Evolutionary conservation across 2,329 filamentous ascomycete species (phyloP), one percentile per base, ranked within the genome.

Genomic region (Onygena corvina): DNA sequence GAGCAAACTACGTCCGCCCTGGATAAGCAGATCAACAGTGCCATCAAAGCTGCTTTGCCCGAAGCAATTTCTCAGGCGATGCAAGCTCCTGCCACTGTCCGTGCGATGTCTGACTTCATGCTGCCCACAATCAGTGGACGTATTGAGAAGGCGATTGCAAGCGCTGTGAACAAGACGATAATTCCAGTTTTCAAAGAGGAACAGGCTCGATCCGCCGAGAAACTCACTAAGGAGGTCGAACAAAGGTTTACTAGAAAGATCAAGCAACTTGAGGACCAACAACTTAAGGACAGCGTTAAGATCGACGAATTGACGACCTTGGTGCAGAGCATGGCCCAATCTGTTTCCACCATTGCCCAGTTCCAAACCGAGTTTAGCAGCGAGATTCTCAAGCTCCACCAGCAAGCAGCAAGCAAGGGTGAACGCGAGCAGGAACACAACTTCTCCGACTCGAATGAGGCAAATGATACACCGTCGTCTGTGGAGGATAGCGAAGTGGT

Each of bases 11-110:
- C 78, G 38, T 77, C 79, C 53, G 76, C 82, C 3, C 74, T 94
- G 23, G 77, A 83, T 49, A 81, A 84, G 53, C 80, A 86, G 61
- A 72, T 96, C 20, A 76, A 79, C 50, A 74, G 77, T 54, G 86
- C 94, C 65, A 70, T 94, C 55, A 81, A 84, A 60, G 76, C 75
- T 50, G 67, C 75, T 30, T 71, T 96, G 30, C 86, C 87, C 1
- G 71, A 76, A 52, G 76, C 80, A 7, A 71, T 93, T 50, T 70
- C 72, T 42, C 77, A 79, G 55, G 79, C 84, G 18, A 66, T 95
- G 48, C 81, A 86, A 60, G 84, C 83, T 55, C 80, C 81, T 8
- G 82, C 89, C 45, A 72, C 92, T 33, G 71, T 86, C 54, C 83
- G 83, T 59, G 70, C 76, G 4, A 78, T 95, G 49, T 76, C 83